Base-by-base conservation (phyloP, 1,139 yeast genomes). In the Saccharomyces hybrid region DNA sequence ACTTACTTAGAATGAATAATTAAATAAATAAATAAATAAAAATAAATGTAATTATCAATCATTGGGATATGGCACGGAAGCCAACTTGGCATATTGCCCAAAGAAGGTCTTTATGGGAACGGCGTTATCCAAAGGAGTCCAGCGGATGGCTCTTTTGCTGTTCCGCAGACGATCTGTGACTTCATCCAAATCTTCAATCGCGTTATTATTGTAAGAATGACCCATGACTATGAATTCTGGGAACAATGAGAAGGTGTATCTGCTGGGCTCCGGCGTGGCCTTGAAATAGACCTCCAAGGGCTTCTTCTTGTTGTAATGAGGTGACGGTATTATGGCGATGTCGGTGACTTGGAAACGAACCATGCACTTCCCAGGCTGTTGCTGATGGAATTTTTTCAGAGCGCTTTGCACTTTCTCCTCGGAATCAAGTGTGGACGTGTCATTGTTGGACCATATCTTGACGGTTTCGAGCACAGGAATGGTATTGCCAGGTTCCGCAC, bases 371-470 rank as follows among this genome's bases (percentile, higher is more conserved):
- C 23, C 42, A 38, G 42, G 23, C 13, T 38, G 42, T 38, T 38
- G 42, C 25, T 38, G 42, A 14, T 8, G 23, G 23, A 38, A 38
- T 4, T 38, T 2, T 16, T 38, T 14, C 6, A 38, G 4, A 16
- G 23, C 7, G 23, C 42, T 8, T 8, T 38, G 42, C 23, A 38
- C 25, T 38, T 16, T 38, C 25, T 38, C 42, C 25, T 38, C 42
- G 11, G 42, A 38, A 14, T 38, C 42, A 16, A 19, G 4, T 3
- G 42, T 11, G 42, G 13, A 38, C 13, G 6, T 38, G 29, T 38
- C 46, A 16, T 54, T 52, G 41, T 56, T 55, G 5, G 57, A 52
- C 54, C 56, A 57, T n/a, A 61, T 52, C 46, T 54, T 54, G 1
- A 56, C 56, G 7, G 57, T 48, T 38, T 57, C 60, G 7, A 28